Base-by-base conservation (phyloP, 169 alveolate genomes). In the Cystoisospora suis region DNA sequence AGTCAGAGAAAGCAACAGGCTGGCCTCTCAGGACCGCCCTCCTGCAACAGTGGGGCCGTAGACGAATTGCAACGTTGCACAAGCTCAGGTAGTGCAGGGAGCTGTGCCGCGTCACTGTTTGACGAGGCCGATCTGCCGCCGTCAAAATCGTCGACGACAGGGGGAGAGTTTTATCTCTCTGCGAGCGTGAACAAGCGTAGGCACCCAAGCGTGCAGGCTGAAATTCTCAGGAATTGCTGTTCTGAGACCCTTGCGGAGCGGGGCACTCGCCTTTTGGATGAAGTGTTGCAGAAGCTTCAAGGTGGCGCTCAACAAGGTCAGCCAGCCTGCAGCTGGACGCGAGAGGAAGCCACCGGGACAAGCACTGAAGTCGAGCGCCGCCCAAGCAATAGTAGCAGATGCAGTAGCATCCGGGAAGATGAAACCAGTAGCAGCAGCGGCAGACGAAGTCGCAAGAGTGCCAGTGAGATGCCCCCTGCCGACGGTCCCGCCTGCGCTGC, bases 131-230 rank as follows among this genome's bases (percentile, higher is more conserved):
- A n/a, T n/a, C n/a, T n/a, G n/a, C n/a, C n/a, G n/a, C n/a, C n/a
- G n/a, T 65, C 77, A 7, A 36, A 44, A 9, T 9, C n/a, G 27
- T 23, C 34, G 1, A 1, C 42, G 4, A 1, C 77, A 1, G 9
- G 77, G 27, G 77, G 77, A 9, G 77, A 72, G 23, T 36, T 83
- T 53, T 83, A 83, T 58, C 61, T 72, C 46, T 44, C 89, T 40
- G 89, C 89, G 20, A 83, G 89, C 36, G 89, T 83, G 42, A 83
- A 83, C 80, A 83, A 83, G 61, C 58, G 89, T 27, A 56, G 89
- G 23, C 89, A 83, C 80, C 89, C 89, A 27, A 83, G 72, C 61
- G 80, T 83, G 45, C 89, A 83, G 61, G 89, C 89, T 1, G 89
- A 83, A 34, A 83, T 83, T 40, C 29, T 83, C 69, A 83, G 42